phyloP scores from a whole-genome alignment of 2,329 filamentous ascomycete species.

The Ophiostoma novo-ulmi region DNA sequence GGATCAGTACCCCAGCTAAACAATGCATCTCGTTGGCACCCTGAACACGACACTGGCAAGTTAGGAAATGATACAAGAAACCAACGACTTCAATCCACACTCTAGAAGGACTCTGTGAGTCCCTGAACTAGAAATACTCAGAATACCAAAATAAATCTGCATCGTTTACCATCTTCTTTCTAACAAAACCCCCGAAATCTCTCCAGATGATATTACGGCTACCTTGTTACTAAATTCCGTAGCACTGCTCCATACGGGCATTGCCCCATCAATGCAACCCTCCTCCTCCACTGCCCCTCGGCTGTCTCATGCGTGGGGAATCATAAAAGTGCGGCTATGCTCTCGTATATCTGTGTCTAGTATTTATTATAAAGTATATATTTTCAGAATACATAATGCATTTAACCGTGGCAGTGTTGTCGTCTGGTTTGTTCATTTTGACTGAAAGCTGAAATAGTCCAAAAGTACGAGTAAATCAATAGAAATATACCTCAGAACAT shows the following conservation, averaged over 20 bases:
- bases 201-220: neutral
- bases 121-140: neutral
- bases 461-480: neutral
- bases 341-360: neutral
- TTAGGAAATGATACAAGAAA: neutral
- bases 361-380: neutral
- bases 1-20: neutral
- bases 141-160: neutral
- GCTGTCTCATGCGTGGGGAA: slow-evolving; percentile 14
- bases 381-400: neutral
- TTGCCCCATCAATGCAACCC: neutral
- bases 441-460: neutral
- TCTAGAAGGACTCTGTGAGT: neutral
- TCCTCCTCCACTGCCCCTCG: neutral
- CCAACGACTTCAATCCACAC: neutral
- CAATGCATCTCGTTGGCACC: neutral
- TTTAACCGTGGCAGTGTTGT: neutral
- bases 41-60: neutral
- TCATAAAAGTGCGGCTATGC: neutral
- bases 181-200: neutral
- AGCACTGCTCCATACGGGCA: neutral
- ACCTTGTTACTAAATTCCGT: neutral
- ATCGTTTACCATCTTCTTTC: neutral
- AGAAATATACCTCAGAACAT: neutral
- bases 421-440: neutral